A percentile compares a stretch with the other conserved stretches of the same genome.
Conservation (phyloP, 768 basidiomycete species). For the Pleurotus cornucopiae region DNA sequence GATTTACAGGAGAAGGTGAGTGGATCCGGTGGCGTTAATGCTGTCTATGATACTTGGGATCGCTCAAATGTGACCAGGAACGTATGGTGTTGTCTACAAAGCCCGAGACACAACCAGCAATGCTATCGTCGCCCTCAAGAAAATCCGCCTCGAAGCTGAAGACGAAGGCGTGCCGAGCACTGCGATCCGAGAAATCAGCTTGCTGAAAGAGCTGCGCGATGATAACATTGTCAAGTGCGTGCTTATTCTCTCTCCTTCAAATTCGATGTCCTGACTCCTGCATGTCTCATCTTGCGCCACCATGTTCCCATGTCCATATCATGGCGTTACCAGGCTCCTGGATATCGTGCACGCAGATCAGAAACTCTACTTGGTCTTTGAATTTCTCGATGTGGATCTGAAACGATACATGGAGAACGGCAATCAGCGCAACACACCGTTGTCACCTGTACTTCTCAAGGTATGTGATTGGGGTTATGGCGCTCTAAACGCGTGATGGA, state of each 20-base stretch:
- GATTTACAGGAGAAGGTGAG: conserved; percentile 47
- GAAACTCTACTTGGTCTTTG: conserved; percentile 96
- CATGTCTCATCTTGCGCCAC: conserved; percentile 8
- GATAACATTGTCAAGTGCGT: conserved; percentile 90
- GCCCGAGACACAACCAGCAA: conserved; percentile 79
- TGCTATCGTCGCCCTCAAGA: conserved; percentile 93
- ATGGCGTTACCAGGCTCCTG: conserved; percentile 56
- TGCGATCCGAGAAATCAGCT: conserved; percentile 95
- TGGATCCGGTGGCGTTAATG: conserved; percentile 7
- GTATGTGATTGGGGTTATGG: conserved; percentile 38
- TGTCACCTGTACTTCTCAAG: conserved; percentile 74
- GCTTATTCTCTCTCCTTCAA: neutral
- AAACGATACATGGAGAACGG: conserved; percentile 96
- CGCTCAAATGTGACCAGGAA: conserved; percentile 50
- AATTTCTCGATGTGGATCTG: conserved; percentile 94
- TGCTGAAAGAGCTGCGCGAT: conserved; percentile 95
- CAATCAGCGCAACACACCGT: conserved; percentile 66
- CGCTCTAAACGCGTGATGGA: conserved; percentile 13
- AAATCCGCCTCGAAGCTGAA: conserved; percentile 96
- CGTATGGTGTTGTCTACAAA: conserved; percentile 98
- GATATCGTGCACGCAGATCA: conserved; percentile 98
- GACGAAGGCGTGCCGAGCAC: conserved; percentile 99
- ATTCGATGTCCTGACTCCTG: neutral
- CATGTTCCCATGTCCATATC: neutral
- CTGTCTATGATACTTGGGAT: conserved; percentile 10